A percentile compares a stretch with the other conserved stretches of the same genome.
phyloP scores from a whole-genome alignment of 345 rosid genomes.

The Arabis alpina region DNA sequence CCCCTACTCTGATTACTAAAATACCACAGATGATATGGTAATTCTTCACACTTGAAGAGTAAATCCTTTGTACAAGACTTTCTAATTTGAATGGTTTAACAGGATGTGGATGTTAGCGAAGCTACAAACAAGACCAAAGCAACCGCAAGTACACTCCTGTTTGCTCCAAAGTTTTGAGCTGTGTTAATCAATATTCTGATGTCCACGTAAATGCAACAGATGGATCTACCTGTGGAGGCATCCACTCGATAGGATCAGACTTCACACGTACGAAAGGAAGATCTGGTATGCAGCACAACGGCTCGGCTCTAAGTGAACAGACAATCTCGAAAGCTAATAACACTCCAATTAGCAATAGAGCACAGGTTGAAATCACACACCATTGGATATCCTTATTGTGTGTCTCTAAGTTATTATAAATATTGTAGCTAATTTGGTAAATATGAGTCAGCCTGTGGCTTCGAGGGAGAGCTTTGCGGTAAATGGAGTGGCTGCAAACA shows the following conservation, averaged over 20 bases:
- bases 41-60: background rate
- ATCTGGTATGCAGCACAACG: constrained; percentile 61
- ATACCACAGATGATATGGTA: constrained; percentile 64
- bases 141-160: constrained; percentile 28
- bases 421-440: constrained; percentile 14
- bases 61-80: constrained; percentile 2
- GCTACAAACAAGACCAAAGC: constrained; percentile 27
- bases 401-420: background rate
- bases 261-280: constrained; percentile 78
- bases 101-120: constrained; percentile 68
- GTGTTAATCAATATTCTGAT: background rate
- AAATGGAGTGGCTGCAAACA: constrained; percentile 44
- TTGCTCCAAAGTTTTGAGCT: constrained; percentile 1
- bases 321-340: constrained; percentile 54
- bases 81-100: constrained; percentile 32
- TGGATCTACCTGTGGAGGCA: constrained; percentile 79
- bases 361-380: constrained; percentile 54
- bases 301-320: constrained; percentile 65
- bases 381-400: constrained; percentile 1
- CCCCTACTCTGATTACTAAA: too few species aligned
- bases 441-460: constrained; percentile 64
- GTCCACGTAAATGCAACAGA: constrained; percentile 37
- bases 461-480: constrained; percentile 80
- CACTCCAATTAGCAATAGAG: constrained; percentile 77
- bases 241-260: constrained; percentile 94